Base-by-base conservation (phyloP, 805 yeast genomes). In the Candida mattraensis region DNA sequence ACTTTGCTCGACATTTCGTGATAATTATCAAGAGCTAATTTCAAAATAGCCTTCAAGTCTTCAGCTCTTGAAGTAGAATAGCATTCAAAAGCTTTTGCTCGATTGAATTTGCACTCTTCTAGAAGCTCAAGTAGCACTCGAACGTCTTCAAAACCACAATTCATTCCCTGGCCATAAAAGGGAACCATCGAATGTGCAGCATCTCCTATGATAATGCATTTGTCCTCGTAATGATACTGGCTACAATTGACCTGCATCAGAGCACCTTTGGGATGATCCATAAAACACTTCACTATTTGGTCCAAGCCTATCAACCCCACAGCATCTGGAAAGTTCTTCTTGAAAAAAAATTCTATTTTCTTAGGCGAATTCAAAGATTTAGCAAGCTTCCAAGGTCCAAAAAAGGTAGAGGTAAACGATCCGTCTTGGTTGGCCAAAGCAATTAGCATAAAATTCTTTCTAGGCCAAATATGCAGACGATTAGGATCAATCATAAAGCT, bases 161-260 rank as follows among this genome's bases (percentile, higher is more conserved):
- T 89, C 91, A 89, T 83, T 5, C 97, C 97, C 59, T 89, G 97
- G 7, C 97, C 97, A 55, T 88, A 89, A 59, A 89, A 89, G n/a
- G 97, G 97, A 5, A 89, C 97, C 96, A 88, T 89, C 18, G 93
- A 78, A 62, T 89, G 97, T 0, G 97, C 95, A 1, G 97, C 95
- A 58, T 89, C 97, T 5, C 97, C 97, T 18, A 89, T 63, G 9
- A 89, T 63, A 7, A 89, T 64, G 11, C 80, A 80, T 39, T 74
- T 73, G 30, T 79, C 84, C 26, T 68, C 58, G 29, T 67, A 71
- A 53, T 86, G 76, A 61, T 87, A 89, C 2, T 91, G 87, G 32
- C 64, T 63, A 48, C 86, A 81, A 30, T 72, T 72, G 6, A 85
- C 72, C 42, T 85, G 87, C 64, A 88, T 70, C 28, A 89, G 67